Evolutionary conservation across 176 grass and related monocot genomes (phyloP), one percentile per base, ranked within the genome.

Genomic region (Cenchrus purpureus): DNA sequence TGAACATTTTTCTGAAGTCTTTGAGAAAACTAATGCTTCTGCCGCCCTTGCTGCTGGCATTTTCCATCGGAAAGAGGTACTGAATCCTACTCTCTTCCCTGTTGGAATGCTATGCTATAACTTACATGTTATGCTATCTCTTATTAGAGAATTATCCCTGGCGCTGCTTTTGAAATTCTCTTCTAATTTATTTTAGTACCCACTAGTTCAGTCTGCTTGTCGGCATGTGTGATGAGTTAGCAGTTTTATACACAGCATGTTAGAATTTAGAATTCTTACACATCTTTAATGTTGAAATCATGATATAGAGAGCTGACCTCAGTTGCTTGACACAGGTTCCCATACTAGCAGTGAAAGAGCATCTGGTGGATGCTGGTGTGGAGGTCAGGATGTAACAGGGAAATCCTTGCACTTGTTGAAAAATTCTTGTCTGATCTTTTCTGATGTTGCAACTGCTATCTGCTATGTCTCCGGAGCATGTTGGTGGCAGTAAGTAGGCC

Each of bases 21-120:
- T 99, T 79, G 68, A 94, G 31, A 90, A 94, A 91, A 99, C 97
- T 68, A 92, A 90, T 82, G 96, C 96, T 32, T 95, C 96, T 76
- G 91, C 96, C 86, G 96, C 95, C 6, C 96, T 98, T 89, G 97
- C 97, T 52, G 93, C 93, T 49, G 93, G 93, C 32, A 96, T 99
- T 94, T 99, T 99, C 71, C 97, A 99, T 79, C 86, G 91, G 66
- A 96, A 99, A 80, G 93, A 98, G 96, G 95, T 98, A 77, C 25
- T 50, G 25, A 15, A 73, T 77, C 32, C 54, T 51, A 70, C n/a
- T 61, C 22, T 1, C 32, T 84, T 81, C 66, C 81, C 53, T 29
- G 25, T 86, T 1, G 10, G 5, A 69, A 71, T 77, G 46, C 64
- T 81, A 51, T 48, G 45, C 15, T 29, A 83, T 62, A 49, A 49